A percentile compares a stretch with the other conserved stretches of the same genome.
These are phyloP conservation scores for Mortierella sp. DNA, from an alignment of 371 early-diverging fungal genomes.

Conservation along the genomic window DNA sequence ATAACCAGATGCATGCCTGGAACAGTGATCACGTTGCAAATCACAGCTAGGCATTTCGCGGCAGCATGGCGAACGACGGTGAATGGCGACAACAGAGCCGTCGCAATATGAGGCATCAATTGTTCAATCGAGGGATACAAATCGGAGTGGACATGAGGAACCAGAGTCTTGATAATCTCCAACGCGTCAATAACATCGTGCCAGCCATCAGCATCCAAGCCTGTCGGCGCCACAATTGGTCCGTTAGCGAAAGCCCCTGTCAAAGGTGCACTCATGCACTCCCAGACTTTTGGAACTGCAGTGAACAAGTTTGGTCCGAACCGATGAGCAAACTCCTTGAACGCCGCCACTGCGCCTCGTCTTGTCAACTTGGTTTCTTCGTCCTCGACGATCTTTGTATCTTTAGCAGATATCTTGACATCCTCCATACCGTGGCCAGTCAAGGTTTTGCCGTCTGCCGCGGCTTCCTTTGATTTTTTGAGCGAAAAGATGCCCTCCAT, in stretches of 20 bases:
- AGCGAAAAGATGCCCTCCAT: constrained; percentile 78
- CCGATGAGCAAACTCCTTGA: constrained; percentile 75
- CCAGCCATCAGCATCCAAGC: constrained; percentile 58
- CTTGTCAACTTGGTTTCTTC: constrained; percentile 72
- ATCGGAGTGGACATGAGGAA: constrained; percentile 70
- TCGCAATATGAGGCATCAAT: constrained; percentile 74
- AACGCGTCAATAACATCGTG: constrained; percentile 88
- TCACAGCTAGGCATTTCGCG: constrained; percentile 82
- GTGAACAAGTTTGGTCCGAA: constrained; percentile 82
- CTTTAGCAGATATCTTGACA: constrained; percentile 61
- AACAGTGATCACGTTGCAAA: constrained; percentile 76
- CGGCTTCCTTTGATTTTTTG: constrained; percentile 61
- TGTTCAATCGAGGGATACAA: constrained; percentile 59
- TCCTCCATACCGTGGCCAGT: constrained; percentile 56
- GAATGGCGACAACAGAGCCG: constrained; percentile 76
- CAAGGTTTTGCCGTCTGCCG: constrained; percentile 47
- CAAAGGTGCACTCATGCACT: constrained; percentile 70
- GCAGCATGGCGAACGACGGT: constrained; percentile 86
- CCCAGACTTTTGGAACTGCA: constrained; percentile 86
- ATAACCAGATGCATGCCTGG: constrained; percentile 87
- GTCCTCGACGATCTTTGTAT: constrained; percentile 61
- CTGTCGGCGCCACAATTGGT: constrained; percentile 33
- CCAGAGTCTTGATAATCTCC: constrained; percentile 77
- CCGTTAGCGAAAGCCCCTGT: constrained; percentile 42
- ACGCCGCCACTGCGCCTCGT: constrained; percentile 86